phyloP scores from a whole-genome alignment of 2,329 filamentous ascomycete genomes.

The Pseudogymnoascus sp. region DNA sequence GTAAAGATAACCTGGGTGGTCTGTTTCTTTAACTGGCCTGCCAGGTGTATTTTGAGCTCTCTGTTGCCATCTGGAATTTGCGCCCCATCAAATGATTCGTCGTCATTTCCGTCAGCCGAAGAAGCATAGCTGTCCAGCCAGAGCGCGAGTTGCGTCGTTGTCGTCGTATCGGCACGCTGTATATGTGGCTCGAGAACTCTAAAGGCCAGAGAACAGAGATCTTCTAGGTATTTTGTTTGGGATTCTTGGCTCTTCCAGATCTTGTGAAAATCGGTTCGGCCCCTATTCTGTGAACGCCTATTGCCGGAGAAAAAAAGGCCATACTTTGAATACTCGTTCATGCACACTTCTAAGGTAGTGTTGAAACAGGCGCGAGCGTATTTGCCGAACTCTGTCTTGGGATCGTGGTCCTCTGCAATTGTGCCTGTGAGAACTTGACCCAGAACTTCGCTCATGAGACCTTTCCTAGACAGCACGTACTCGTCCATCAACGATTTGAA shows the following conservation, averaged over 20 bases:
- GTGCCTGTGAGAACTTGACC: conserved; percentile 2
- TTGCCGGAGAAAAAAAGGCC: conserved; percentile 1
- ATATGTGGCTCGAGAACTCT: neutral
- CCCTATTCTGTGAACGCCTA: neutral
- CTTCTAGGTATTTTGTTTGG: conserved; percentile 2
- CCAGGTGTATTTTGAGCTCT: conserved; percentile 57
- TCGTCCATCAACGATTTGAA: conserved; percentile 8
- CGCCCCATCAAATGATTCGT: conserved; percentile 44
- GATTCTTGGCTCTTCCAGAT: conserved; percentile 5
- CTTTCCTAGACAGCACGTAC: neutral
- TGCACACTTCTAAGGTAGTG: conserved; percentile 4
- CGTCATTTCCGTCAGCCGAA: conserved; percentile 21
- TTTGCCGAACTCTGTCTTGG: conserved; percentile 4
- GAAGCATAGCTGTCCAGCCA: conserved; percentile 4
- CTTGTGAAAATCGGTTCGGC: neutral
- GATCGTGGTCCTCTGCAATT: conserved; percentile 5
- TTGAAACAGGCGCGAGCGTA: conserved; percentile 7
- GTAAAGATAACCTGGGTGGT: conserved; percentile 36
- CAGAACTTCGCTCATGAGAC: conserved; percentile 6
- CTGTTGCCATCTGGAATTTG: conserved; percentile 60
- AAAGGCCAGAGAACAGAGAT: neutral
- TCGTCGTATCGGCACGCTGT: conserved; percentile 1
- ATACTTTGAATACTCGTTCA: conserved; percentile 8
- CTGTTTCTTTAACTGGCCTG: conserved; percentile 53
- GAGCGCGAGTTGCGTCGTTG: conserved; percentile 1